These are phyloP conservation scores for Calonectria fujianensis DNA, from an alignment of 2,329 filamentous ascomycete species.

Conservation along the genomic window DNA sequence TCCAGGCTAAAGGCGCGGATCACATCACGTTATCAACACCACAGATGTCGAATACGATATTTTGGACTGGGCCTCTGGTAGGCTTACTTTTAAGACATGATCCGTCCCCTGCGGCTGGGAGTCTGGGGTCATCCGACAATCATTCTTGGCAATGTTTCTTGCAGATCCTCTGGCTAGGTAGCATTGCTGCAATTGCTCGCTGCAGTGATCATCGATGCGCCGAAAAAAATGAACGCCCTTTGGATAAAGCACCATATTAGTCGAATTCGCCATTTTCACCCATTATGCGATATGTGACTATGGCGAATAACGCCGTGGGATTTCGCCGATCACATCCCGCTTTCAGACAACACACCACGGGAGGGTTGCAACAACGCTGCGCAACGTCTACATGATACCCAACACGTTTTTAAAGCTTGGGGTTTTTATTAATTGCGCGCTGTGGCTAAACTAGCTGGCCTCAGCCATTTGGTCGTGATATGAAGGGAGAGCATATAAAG, in stretches of 20 bases:
- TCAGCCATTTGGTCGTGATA: background rate
- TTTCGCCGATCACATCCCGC: conserved; percentile 41
- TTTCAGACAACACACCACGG: conserved; percentile 29
- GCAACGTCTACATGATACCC: conserved; percentile 14
- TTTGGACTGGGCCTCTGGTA: conserved; percentile 13
- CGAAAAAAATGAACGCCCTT: conserved; percentile 24
- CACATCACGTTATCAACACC: conserved; percentile 48
- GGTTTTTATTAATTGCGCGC: background rate
- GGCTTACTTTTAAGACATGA: conserved; percentile 25
- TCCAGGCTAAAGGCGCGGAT: conserved; percentile 42
- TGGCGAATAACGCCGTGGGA: conserved; percentile 33
- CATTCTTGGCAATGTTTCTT: conserved; percentile 44
- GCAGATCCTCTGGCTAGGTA: conserved; percentile 40
- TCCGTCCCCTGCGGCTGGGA: conserved; percentile 1
- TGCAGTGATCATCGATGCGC: conserved; percentile 24
- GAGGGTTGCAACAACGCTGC: conserved; percentile 18
- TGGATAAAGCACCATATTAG: conserved; percentile 19
- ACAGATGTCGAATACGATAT: conserved; percentile 50
- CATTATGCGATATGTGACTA: conserved; percentile 23
- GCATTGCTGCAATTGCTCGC: conserved; percentile 18
- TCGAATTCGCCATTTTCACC: conserved; percentile 39
- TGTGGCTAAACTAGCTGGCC: background rate
- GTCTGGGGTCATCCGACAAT: background rate
- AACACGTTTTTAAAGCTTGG: background rate
- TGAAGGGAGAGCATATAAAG: conserved; percentile 1